Evolutionary conservation across 768 basidiomycete species (phyloP).

Genomic region (Boletus vermiculosoides): DNA sequence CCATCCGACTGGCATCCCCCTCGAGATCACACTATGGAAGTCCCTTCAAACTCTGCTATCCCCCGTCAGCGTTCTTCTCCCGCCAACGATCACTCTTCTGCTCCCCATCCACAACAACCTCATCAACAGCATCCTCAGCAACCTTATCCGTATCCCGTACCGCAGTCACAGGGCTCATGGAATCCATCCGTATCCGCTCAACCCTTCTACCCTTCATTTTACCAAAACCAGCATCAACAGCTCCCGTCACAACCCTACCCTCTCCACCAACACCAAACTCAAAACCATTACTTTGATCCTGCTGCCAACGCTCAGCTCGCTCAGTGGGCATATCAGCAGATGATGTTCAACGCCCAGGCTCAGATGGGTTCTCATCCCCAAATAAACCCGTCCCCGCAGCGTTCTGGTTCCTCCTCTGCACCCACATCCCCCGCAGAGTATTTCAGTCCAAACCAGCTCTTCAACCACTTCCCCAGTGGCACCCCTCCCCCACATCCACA

Average conservation of each 20-base stretch:
- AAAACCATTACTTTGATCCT: constrained; percentile 70
- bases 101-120: constrained; percentile 29
- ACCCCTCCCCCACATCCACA: constrained; percentile 64
- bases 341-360: constrained; percentile 73
- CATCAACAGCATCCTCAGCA: constrained; percentile 28
- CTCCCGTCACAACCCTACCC: constrained; percentile 49
- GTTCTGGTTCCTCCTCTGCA: constrained; percentile 39
- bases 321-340: constrained; percentile 90
- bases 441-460: constrained; percentile 58
- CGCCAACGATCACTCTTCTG: constrained; percentile 47
- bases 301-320: constrained; percentile 72
- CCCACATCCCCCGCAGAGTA: constrained; percentile 48
- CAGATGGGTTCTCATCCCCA: constrained; percentile 39
- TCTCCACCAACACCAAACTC: constrained; percentile 41
- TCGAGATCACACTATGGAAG: constrained; percentile 65
- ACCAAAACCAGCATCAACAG: constrained; percentile 68
- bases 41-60: constrained; percentile 41
- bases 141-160: constrained; percentile 67
- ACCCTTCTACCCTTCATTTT: constrained; percentile 77
- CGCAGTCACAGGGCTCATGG: constrained; percentile 70
- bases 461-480: constrained; percentile 66
- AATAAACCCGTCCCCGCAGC: constrained; percentile 32
- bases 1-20: constrained; percentile 72
- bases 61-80: constrained; percentile 63
- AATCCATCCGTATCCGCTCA: constrained; percentile 62